Evolutionary conservation across 2,329 filamentous ascomycete species (phyloP).

Genomic region (Aspergillus nomiae): DNA sequence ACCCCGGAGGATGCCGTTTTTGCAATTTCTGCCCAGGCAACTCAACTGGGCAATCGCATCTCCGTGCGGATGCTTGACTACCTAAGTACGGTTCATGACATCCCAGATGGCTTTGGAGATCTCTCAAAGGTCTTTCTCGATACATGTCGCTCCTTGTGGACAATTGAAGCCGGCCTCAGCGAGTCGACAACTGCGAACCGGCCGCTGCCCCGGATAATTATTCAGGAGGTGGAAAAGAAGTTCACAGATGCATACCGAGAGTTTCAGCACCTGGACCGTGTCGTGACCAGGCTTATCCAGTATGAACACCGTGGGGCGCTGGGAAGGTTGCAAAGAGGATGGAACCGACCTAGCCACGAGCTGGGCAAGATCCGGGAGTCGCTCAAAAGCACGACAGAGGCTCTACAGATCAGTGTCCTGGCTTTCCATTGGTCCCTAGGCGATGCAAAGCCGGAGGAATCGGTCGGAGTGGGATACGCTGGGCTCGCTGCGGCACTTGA

Average conservation of each 20-base stretch:
- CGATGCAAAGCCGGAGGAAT: slow-evolving; percentile 59
- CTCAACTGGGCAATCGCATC: slow-evolving; percentile 63
- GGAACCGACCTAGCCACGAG: slow-evolving; percentile 44
- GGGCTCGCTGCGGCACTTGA: slow-evolving; percentile 67
- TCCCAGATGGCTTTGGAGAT: slow-evolving; percentile 58
- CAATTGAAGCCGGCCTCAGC: slow-evolving; percentile 67
- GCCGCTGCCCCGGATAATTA: slow-evolving; percentile 61
- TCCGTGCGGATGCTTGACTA: slow-evolving; percentile 68
- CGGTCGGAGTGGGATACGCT: slow-evolving; percentile 67
- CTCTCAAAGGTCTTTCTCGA: slow-evolving; percentile 69
- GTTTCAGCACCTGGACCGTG: slow-evolving; percentile 64
- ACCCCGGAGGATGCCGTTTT: slow-evolving; percentile 22
- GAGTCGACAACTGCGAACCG: slow-evolving; percentile 55
- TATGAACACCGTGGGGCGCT: slow-evolving; percentile 64
- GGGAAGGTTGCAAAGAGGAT: slow-evolving; percentile 62
- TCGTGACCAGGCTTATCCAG: slow-evolving; percentile 63
- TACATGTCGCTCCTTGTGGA: slow-evolving; percentile 66
- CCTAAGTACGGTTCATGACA: slow-evolving; percentile 58
- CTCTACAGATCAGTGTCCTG: slow-evolving; percentile 64
- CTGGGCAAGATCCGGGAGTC: slow-evolving; percentile 44
- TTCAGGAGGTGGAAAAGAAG: slow-evolving; percentile 65
- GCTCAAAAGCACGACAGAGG: slow-evolving; percentile 61
- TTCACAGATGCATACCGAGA: slow-evolving; percentile 63
- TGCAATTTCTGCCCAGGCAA: slow-evolving; percentile 58
- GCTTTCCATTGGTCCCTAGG: slow-evolving; percentile 70